phyloP scores from a whole-genome alignment of 805 yeast species.

The Nakazawaea wyomingensis region DNA sequence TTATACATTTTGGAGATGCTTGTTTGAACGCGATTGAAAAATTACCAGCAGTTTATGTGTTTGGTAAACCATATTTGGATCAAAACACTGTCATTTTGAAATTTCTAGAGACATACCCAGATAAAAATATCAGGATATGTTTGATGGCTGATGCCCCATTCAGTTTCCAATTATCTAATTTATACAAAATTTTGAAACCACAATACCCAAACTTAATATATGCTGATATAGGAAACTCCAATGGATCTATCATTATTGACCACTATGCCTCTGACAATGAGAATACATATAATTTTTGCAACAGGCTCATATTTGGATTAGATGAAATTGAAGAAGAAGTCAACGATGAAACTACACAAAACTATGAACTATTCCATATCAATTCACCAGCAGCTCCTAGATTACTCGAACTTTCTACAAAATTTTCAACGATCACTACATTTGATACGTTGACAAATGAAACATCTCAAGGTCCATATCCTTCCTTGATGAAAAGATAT shows the following conservation, averaged over 20 bases:
- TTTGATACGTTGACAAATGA: conserved; percentile 37
- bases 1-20: conserved; percentile 93
- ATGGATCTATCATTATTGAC: conserved; percentile 22
- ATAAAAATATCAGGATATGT: conserved; percentile 39
- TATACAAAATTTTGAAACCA: conserved; percentile 31
- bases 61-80: conserved; percentile 64
- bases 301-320: conserved; percentile 28
- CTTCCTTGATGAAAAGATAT: conserved; percentile 79
- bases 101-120: conserved; percentile 39
- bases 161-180: conserved; percentile 35
- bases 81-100: conserved; percentile 28
- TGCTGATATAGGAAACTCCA: conserved; percentile 35
- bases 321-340: conserved; percentile 23
- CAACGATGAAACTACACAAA: conserved; percentile 28
- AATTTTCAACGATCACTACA: conserved; percentile 49
- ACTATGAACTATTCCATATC: conserved; percentile 63
- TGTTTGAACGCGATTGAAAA: conserved; percentile 77
- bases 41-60: conserved; percentile 71
- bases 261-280: background rate
- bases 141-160: conserved; percentile 76
- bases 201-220: conserved; percentile 31
- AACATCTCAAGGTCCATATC: conserved; percentile 55
- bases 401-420: conserved; percentile 67
- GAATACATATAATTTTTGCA: conserved; percentile 12
- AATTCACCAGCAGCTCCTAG: conserved; percentile 76